Conservation (phyloP, 371 early-diverging fungal species). For the Haplosporangium sp. region DNA sequence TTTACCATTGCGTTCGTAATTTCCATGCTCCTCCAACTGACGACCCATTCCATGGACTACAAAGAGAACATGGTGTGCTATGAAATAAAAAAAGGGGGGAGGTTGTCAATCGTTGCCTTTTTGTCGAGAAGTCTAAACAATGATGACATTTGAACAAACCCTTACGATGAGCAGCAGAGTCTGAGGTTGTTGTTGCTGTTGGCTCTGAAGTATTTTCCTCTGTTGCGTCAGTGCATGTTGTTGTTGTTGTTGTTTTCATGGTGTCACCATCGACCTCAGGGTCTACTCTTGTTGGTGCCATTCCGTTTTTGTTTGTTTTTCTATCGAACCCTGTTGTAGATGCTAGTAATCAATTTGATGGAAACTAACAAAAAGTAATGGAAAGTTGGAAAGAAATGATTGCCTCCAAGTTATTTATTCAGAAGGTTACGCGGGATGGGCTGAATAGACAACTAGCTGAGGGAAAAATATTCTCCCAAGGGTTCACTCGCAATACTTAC, state of each 20-base stretch:
- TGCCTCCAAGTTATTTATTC: neutral
- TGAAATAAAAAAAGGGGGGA: neutral
- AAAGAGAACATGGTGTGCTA: conserved; percentile 65
- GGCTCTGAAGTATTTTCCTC: neutral
- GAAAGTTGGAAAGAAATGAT: neutral
- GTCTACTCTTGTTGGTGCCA: conserved; percentile 5
- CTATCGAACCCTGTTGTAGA: too few relatives aligned
- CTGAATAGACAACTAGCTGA: too few relatives aligned
- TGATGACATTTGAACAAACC: neutral
- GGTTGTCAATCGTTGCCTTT: neutral
- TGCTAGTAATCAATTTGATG: neutral
- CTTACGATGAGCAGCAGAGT: neutral
- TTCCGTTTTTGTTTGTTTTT: neutral
- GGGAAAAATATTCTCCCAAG: conserved; percentile 19
- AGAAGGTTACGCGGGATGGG: neutral
- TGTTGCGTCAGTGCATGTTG: conserved; percentile 13
- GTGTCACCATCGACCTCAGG: conserved; percentile 12
- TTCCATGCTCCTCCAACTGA: conserved; percentile 66
- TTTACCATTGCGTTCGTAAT: conserved; percentile 65
- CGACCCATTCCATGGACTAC: conserved; percentile 81
- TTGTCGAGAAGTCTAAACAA: neutral
- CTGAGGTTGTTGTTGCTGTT: neutral
- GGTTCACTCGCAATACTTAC: neutral
- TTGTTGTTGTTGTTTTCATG: conserved; percentile 1
- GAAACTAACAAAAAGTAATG: neutral